Percentiles rank a stretch among this genome's conserved stretches.
These are phyloP conservation scores for Rhizophagus clarus DNA, from an alignment of 192 early-diverging fungal genomes.

Conservation along the genomic window DNA sequence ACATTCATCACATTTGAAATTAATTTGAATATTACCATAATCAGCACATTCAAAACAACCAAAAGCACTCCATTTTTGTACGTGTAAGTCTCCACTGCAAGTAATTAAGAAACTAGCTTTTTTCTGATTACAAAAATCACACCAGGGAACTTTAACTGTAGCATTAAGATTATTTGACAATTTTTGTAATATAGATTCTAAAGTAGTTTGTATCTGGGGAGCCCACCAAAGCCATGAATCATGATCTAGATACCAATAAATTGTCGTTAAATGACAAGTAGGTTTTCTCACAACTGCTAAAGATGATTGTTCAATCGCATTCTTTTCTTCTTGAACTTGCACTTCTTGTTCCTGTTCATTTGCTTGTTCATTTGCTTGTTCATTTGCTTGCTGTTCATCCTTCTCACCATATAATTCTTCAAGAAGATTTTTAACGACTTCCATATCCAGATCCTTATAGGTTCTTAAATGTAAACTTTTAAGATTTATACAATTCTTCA, in stretches of 20 bases:
- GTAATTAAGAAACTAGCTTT: neutral
- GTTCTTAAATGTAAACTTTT: constrained; percentile 19
- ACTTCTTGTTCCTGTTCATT: neutral
- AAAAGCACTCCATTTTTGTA: neutral
- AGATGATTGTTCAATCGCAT: neutral
- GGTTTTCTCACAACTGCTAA: neutral
- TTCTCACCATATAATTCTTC: constrained; percentile 6
- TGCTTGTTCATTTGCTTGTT: neutral
- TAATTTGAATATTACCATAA: neutral
- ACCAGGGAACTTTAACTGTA: constrained; percentile 6
- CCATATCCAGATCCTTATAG: neutral
- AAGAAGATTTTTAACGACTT: neutral
- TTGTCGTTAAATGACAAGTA: neutral
- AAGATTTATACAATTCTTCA: neutral
- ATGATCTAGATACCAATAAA: constrained; percentile 7
- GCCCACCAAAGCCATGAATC: neutral
- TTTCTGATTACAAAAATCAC: constrained; percentile 7
- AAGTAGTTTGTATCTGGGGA: neutral
- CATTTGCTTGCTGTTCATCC: neutral
- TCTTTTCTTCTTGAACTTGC: neutral
- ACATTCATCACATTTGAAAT: constrained; percentile 12
- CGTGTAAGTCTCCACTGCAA: neutral
- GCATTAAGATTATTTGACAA: neutral
- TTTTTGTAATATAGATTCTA: neutral
- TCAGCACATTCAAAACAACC: constrained; percentile 19